phyloP scores from a whole-genome alignment of 148 eudicot species.

The Camellia lanceoleosa region DNA sequence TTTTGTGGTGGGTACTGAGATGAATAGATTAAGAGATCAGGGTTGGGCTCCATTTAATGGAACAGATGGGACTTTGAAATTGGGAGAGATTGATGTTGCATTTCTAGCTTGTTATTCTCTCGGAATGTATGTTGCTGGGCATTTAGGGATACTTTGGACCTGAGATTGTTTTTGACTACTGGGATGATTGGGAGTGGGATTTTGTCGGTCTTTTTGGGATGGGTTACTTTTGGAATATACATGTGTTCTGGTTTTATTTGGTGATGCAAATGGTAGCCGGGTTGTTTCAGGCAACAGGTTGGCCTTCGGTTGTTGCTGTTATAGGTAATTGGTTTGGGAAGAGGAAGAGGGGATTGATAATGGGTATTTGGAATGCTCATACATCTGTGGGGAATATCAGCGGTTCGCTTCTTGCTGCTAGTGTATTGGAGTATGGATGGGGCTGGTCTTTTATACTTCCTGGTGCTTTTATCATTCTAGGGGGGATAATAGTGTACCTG shows the following conservation, averaged over 20 bases:
- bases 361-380: constrained; percentile 99
- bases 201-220: constrained; percentile 78
- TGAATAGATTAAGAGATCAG: constrained; percentile 12
- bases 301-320: constrained; percentile 98
- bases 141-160: constrained; percentile 83
- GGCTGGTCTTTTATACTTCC: constrained; percentile 94
- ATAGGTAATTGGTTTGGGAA: constrained; percentile 97
- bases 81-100: constrained; percentile 91
- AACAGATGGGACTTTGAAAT: constrained; percentile 58
- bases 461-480: constrained; percentile 58
- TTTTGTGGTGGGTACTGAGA: constrained; percentile 12
- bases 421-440: constrained; percentile 90
- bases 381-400: constrained; percentile 88
- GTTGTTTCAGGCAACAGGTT: constrained; percentile 93
- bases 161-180: constrained; percentile 68
- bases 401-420: constrained; percentile 87
- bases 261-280: constrained; percentile 91
- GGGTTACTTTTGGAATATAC: constrained; percentile 81
- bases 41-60: constrained; percentile 93
- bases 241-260: constrained; percentile 69
- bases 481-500: constrained; percentile 69
- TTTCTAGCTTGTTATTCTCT: constrained; percentile 78
- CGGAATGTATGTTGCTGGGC: constrained; percentile 94
- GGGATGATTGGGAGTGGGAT: constrained; percentile 97
- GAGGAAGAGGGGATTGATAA: constrained; percentile 86